phyloP scores from a whole-genome alignment of 2,329 filamentous ascomycete species.

The Colletotrichum trifolii region DNA sequence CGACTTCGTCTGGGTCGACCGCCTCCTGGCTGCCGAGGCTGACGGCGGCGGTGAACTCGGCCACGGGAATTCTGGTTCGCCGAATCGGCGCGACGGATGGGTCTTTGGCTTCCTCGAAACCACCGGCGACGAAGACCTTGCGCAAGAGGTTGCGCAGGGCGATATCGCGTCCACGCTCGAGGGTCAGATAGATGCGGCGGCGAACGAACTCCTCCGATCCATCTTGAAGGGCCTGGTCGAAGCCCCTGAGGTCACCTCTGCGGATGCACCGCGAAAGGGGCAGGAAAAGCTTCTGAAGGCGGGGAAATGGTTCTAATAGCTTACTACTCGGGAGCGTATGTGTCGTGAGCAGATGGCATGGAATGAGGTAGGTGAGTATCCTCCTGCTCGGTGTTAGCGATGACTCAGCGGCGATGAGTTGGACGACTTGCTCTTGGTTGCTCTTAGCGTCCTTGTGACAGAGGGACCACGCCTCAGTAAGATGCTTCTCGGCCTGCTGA shows the following conservation, averaged over 20 bases:
- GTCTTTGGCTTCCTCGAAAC: conserved; percentile 82
- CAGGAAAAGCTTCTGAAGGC: conserved; percentile 80
- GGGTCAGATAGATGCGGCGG: conserved; percentile 90
- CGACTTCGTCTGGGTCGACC: conserved; percentile 91
- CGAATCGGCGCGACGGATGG: conserved; percentile 70
- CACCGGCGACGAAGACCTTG: conserved; percentile 88
- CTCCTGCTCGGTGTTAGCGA: conserved; percentile 62
- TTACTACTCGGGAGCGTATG: conserved; percentile 81
- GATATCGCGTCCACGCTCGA: conserved; percentile 92
- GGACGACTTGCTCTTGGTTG: conserved; percentile 80
- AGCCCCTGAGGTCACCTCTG: conserved; percentile 82
- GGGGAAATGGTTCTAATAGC: conserved; percentile 80
- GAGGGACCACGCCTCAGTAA: conserved; percentile 83
- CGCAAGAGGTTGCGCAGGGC: conserved; percentile 90
- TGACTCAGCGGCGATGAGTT: neutral
- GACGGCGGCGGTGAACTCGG: conserved; percentile 87
- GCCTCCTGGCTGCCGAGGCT: conserved; percentile 75
- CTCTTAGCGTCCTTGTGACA: conserved; percentile 78
- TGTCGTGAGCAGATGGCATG: conserved; percentile 88
- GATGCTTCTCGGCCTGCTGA: conserved; percentile 77
- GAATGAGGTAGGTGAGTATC: conserved; percentile 94
- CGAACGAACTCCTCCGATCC: conserved; percentile 95
- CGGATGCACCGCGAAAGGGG: conserved; percentile 84
- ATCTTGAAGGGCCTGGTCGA: conserved; percentile 82
- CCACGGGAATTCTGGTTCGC: conserved; percentile 82